Conservation (phyloP, 2,329 filamentous ascomycete species). For the Cladosporium sphaerospermum region DNA sequence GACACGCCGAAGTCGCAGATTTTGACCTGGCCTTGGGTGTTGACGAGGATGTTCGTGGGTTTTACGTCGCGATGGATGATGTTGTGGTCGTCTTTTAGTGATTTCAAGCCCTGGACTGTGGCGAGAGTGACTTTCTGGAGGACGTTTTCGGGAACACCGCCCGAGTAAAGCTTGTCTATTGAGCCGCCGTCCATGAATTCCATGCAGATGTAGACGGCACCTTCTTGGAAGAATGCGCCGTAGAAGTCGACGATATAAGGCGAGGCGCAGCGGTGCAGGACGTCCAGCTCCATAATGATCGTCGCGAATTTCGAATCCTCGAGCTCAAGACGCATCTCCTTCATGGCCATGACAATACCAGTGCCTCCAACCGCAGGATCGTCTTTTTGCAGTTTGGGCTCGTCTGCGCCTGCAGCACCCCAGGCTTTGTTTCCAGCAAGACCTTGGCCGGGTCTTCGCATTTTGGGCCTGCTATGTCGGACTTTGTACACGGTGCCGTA, state of each 20-base stretch:
- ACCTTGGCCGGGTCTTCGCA: conserved; percentile 55
- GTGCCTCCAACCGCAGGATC: conserved; percentile 39
- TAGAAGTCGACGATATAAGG: conserved; percentile 99
- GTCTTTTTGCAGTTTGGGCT: conserved; percentile 13
- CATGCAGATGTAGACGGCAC: conserved; percentile 97
- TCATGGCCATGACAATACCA: conserved; percentile 96
- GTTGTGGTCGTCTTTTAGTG: conserved; percentile 94
- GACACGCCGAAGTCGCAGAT: conserved; percentile 98
- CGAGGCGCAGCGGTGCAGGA: conserved; percentile 88
- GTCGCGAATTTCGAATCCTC: conserved; percentile 96
- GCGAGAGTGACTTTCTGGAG: conserved; percentile 84
- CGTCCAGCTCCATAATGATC: conserved; percentile 95
- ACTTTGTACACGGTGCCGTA: conserved; percentile 98
- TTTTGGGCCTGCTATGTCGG: conserved; percentile 67
- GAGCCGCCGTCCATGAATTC: conserved; percentile 99
- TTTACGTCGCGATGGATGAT: conserved; percentile 99
- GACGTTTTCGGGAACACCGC: conserved; percentile 83
- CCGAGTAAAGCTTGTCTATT: conserved; percentile 89
- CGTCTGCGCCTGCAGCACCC: conserved; percentile 19
- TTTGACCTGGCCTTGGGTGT: conserved; percentile 85
- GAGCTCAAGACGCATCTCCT: conserved; percentile 90
- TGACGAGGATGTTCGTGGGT: conserved; percentile 95
- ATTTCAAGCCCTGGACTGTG: conserved; percentile 85
- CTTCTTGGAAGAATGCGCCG: conserved; percentile 97
- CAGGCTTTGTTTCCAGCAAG: conserved; percentile 53